A percentile compares a stretch with the other conserved stretches of the same genome.
Conservation (phyloP, 371 early-diverging fungal genomes). For the Mucor sp. region DNA sequence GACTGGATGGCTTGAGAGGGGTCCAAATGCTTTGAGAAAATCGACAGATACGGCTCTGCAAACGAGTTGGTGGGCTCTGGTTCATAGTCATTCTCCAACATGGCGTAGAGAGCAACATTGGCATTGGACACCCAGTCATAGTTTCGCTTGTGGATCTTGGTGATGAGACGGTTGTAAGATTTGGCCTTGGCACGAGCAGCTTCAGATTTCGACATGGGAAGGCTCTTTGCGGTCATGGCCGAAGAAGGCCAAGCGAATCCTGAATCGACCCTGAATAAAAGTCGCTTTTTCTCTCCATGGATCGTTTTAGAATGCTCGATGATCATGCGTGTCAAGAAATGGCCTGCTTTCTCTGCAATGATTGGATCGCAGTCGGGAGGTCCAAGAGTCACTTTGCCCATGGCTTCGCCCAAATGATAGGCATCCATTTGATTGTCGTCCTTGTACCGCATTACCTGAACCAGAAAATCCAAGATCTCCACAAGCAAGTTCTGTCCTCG, state of each 20-base stretch:
- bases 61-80: conserved; percentile 10
- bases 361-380: conserved; percentile 49
- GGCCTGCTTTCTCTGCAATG: conserved; percentile 47
- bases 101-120: conserved; percentile 24
- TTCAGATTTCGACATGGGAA: conserved; percentile 34
- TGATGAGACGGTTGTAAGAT: conserved; percentile 41
- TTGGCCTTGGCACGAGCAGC: conserved; percentile 42
- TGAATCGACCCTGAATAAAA: conserved; percentile 24
- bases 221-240: background rate
- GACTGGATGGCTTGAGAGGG: conserved; percentile 15
- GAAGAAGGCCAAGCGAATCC: conserved; percentile 16
- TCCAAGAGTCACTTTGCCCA: conserved; percentile 49
- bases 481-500: conserved; percentile 34
- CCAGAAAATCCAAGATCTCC: conserved; percentile 46
- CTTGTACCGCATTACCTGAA: conserved; percentile 45
- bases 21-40: conserved; percentile 25
- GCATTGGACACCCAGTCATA: conserved; percentile 25
- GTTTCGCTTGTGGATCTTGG: conserved; percentile 22
- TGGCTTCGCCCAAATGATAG: conserved; percentile 47
- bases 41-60: conserved; percentile 42
- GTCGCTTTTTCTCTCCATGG: conserved; percentile 21
- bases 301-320: conserved; percentile 48
- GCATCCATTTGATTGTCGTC: conserved; percentile 43
- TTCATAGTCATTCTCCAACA: conserved; percentile 39
- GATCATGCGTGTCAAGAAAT: conserved; percentile 49